Percentiles rank a stretch among this genome's conserved stretches.
phyloP scores from a whole-genome alignment of 345 rosid species.

The Gossypium bickii region DNA sequence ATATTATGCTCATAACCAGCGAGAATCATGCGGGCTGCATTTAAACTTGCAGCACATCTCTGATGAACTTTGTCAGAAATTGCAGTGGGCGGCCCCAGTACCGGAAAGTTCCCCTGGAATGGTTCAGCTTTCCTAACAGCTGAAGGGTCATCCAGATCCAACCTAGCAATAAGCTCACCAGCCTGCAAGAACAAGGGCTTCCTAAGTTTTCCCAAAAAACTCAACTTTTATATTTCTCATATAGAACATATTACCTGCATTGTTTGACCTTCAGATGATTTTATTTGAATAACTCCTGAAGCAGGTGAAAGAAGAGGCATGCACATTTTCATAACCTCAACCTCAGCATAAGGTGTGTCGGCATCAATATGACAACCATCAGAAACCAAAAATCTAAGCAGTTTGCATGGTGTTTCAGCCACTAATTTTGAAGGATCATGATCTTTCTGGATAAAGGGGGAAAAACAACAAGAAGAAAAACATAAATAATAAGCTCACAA shows the following conservation, averaged over 20 bases:
- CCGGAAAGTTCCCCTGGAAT: constrained; percentile 85
- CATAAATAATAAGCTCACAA: constrained; percentile 11
- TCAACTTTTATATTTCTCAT: too few species aligned
- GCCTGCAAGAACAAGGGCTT: constrained; percentile 46
- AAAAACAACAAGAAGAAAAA: constrained; percentile 11
- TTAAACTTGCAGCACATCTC: constrained; percentile 92
- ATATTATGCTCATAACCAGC: constrained; percentile 93
- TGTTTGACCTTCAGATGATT: constrained; percentile 98
- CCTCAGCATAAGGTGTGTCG: constrained; percentile 93
- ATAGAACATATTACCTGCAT: constrained; percentile 70
- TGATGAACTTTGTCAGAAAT: constrained; percentile 96
- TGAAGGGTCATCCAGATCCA: constrained; percentile 96
- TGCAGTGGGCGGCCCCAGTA: constrained; percentile 88
- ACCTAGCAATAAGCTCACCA: constrained; percentile 96
- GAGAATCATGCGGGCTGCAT: constrained; percentile 95
- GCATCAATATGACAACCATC: constrained; percentile 93
- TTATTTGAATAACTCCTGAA: constrained; percentile 73
- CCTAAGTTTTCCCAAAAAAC: constrained; percentile 11
- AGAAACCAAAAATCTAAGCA: constrained; percentile 80
- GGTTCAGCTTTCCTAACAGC: constrained; percentile 99
- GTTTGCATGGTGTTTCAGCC: constrained; percentile 99
- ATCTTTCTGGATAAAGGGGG: constrained; percentile 52
- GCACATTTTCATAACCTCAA: constrained; percentile 99
- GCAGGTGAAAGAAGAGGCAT: constrained; percentile 99
- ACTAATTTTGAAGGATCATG: constrained; percentile 96